These are phyloP conservation scores for Skeletonema grethae DNA, from an alignment of 108 stramenopile species.

Conservation along the genomic window DNA sequence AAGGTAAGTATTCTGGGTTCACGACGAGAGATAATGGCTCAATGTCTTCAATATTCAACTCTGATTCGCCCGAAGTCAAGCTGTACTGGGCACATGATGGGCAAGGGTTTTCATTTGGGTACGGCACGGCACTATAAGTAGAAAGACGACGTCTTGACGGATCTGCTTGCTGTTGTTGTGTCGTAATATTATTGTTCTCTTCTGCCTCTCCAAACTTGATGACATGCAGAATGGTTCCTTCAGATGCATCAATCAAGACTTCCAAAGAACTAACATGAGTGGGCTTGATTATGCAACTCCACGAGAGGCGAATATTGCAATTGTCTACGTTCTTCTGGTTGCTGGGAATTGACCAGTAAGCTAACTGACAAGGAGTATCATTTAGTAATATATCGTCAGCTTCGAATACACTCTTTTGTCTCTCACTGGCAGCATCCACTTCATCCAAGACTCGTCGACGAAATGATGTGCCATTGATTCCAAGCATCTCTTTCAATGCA, in stretches of 20 bases:
- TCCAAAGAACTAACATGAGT: neutral
- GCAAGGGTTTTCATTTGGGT: conserved; percentile 3
- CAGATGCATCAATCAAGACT: neutral
- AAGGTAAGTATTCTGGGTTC: neutral
- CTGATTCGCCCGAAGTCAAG: neutral
- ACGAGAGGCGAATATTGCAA: neutral
- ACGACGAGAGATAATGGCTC: neutral
- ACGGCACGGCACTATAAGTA: neutral
- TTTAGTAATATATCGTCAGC: neutral
- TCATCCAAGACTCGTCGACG: conserved; percentile 2
- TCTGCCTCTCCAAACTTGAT: conserved; percentile 2
- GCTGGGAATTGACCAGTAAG: neutral
- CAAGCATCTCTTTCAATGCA: neutral
- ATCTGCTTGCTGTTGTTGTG: neutral
- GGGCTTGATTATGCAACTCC: neutral
- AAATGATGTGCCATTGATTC: neutral
- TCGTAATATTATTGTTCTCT: neutral
- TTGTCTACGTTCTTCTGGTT: neutral
- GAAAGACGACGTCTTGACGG: conserved; percentile 2
- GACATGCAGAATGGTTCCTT: neutral
- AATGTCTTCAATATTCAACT: neutral
- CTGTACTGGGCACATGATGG: neutral
- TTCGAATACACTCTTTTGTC: neutral
- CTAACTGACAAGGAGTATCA: neutral
- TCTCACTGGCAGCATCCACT: neutral